phyloP scores from a whole-genome alignment of 202 grass and related monocot genomes.

The Panicum virgatum region DNA sequence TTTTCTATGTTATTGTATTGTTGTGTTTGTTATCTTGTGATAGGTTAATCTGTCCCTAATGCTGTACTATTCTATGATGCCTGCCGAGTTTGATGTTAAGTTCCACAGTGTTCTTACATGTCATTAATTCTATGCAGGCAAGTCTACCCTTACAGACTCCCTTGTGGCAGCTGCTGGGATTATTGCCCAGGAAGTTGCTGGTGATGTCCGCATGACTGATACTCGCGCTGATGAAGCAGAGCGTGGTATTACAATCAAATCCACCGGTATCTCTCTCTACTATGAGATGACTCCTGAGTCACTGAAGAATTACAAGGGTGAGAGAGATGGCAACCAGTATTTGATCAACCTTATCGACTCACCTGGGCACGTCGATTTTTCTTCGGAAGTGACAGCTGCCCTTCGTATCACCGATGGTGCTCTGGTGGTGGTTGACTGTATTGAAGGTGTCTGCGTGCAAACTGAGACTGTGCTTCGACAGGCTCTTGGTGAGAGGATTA shows the following conservation, averaged over 20 bases:
- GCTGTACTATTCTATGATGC: background rate
- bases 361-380: conserved; percentile 74
- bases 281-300: conserved; percentile 64
- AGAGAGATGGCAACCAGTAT: conserved; percentile 54
- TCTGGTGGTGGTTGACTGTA: conserved; percentile 68
- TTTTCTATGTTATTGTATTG: background rate
- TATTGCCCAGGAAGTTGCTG: conserved; percentile 70
- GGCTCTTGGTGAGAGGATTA: conserved; percentile 73
- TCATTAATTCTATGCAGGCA: conserved; percentile 42
- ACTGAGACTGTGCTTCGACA: conserved; percentile 78
- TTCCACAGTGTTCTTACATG: background rate
- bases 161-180: conserved; percentile 72
- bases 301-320: conserved; percentile 56
- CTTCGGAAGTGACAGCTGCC: conserved; percentile 71
- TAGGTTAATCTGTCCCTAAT: background rate
- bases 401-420: conserved; percentile 71
- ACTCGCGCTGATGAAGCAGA: conserved; percentile 67
- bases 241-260: conserved; percentile 78
- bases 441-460: conserved; percentile 77
- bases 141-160: conserved; percentile 79
- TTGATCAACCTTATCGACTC: conserved; percentile 74
- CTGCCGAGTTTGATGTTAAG: background rate
- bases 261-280: conserved; percentile 69
- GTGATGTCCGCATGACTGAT: conserved; percentile 73
- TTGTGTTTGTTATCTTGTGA: background rate